A percentile compares a stretch with the other conserved stretches of the same genome.
phyloP scores from a whole-genome alignment of 1,284 basidiomycete genomes.

The Puccinia sorghi region DNA sequence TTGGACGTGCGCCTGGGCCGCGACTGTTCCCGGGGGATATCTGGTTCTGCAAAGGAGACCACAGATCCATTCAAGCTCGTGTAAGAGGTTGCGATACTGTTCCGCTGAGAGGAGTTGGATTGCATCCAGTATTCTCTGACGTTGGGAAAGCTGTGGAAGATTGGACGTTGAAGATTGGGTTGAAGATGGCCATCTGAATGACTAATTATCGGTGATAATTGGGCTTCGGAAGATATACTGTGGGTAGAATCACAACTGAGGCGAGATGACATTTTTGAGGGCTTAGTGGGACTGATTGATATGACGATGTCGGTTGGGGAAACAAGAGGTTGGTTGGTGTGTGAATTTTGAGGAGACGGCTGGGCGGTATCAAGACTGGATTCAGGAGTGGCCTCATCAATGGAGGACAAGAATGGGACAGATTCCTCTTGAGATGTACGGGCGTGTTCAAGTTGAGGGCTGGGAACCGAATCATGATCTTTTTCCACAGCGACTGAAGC shows the following conservation, averaged over 20 bases:
- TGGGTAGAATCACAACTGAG: constrained; percentile 3
- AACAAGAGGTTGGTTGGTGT: not conserved
- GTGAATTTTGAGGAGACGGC: not conserved
- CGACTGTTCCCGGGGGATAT: constrained; percentile 51
- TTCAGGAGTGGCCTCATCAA: constrained; percentile 5
- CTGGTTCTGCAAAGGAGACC: constrained; percentile 46
- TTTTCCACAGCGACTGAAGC: constrained; percentile 57
- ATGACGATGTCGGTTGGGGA: constrained; percentile 5
- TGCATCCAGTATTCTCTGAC: constrained; percentile 23
- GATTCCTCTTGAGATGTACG: constrained; percentile 26
- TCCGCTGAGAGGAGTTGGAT: constrained; percentile 31
- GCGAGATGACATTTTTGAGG: not conserved
- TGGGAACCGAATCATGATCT: constrained; percentile 29
- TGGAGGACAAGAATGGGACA: constrained; percentile 1
- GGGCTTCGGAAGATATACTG: not conserved
- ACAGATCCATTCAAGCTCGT: constrained; percentile 29
- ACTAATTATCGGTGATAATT: not conserved
- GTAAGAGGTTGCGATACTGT: constrained; percentile 35
- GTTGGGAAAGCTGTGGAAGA: constrained; percentile 48
- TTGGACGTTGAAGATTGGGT: constrained; percentile 24
- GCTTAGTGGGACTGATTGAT: not conserved
- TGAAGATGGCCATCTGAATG: constrained; percentile 20
- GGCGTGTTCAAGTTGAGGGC: constrained; percentile 23
- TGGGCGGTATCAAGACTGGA: not conserved
- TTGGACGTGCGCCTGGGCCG: constrained; percentile 51